Evolutionary conservation across 352 stramenopile genomes (phyloP), one percentile per base, ranked within the genome.

Genomic region (Pythium insidiosum): DNA sequence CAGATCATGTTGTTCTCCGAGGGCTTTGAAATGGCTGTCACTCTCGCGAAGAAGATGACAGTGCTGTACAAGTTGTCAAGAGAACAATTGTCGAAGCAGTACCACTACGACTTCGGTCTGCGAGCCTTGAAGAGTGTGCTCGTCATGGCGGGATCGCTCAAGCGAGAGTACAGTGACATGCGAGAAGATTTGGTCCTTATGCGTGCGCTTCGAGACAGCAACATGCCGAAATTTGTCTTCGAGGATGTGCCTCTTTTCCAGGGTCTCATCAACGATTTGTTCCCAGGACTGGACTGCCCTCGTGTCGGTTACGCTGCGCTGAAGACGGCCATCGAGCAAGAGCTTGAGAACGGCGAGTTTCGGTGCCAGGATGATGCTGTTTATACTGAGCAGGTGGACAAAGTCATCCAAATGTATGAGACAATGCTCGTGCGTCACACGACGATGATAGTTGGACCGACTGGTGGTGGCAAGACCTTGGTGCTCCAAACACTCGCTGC

Each of bases 181-280:
- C 88, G 82, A 33, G 92, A 97, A 61, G 92, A 97, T 39, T 39
- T 98, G 1, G 91, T 98, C 51, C 81, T 98, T 18, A 97, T 98
- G 91, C 81, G 92, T 7, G 92, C 93, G 10, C 59, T 98, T 3
- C 87, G 92, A 16, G 92, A 98, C 47, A 95, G 83, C 46, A 98
- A 98, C 58, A 97, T 98, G 90, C 92, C 92, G 41, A 98, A 98
- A 54, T 98, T 97, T 53, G 87, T 98, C 15, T 98, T 96, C 55
- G 92, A 97, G 47, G 92, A 98, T 51, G 91, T 97, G 0, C 88
- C 90, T 15, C 65, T 98, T 0, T 98, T 98, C 63, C 73, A 79
- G 26, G 88, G 91, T 1, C 67, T 98, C n/a, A 97, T 98, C 52
- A 95, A 94, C 33, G 92, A 98, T 50, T 63, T 98, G 11, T 97